Base-by-base conservation (phyloP, 2,329 filamentous ascomycete genomes). In the Blastomyces parvus region DNA sequence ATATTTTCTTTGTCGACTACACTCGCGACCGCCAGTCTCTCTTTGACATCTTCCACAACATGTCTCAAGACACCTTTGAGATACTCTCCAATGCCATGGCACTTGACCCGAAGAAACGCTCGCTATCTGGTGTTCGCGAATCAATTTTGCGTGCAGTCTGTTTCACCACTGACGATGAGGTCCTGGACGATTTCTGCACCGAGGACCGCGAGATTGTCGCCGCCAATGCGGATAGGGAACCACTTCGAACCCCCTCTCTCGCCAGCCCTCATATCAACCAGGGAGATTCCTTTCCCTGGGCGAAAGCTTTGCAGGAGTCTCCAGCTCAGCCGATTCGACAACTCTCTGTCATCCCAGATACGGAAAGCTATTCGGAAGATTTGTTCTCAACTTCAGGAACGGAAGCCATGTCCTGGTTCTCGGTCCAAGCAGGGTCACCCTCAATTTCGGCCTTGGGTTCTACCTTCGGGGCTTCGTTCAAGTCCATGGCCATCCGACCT, bases 61-160 rank as follows among this genome's bases (percentile, higher is more conserved):
- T 99, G 93, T 97, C 93, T 59, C 91, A 96, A 76, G 94, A 99
- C 76, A 97, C 94, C 0, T 99, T 90, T 72, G 91, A 97, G 76
- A 90, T 99, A 68, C 86, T 99, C 76, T 86, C 88, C 61, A 85
- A 96, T 77, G 95, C 90, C 75, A 85, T 99, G 84, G 90, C 90
- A 70, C 79, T 99, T 69, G 93, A 99, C 73, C 94, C 94, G 13
- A 84, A 83, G 75, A 95, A 91, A 81, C 89, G 94, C 62, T 95
- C 92, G 42, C 81, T 99, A 59, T 80, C 83, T 40, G 89, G 85
- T 65, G 86, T 91, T 65, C 90, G 90, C 68, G 84, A 90, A 60
- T 89, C 90, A 61, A 85, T 99, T 42, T 78, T 86, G 66, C 88
- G 89, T 61, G 88, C 90, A 59, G 83, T 96, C 68, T 92, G 87